Evolutionary conservation across 768 basidiomycete species (phyloP).

Genomic region (Naganishia friedmannii): DNA sequence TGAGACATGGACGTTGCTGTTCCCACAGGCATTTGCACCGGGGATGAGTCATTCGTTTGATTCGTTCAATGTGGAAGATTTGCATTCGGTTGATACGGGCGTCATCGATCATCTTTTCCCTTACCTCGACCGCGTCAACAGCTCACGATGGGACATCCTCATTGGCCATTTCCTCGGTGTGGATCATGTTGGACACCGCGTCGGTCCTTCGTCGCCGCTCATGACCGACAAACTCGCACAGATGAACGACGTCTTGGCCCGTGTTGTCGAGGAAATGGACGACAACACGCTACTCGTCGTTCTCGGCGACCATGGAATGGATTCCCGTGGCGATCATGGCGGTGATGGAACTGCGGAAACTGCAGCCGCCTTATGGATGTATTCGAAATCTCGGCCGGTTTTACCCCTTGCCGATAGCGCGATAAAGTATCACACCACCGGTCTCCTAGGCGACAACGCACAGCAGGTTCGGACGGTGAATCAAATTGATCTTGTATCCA

Average conservation of each 20-base stretch:
- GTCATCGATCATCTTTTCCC: constrained; percentile 81
- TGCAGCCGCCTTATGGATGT: constrained; percentile 83
- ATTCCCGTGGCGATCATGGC: constrained; percentile 87
- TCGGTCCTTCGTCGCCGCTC: constrained; percentile 80
- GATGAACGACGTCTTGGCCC: constrained; percentile 74
- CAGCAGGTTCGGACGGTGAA: constrained; percentile 57
- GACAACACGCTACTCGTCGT: constrained; percentile 88
- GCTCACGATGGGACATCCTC: constrained; percentile 72
- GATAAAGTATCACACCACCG: background rate
- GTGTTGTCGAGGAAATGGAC: constrained; percentile 66
- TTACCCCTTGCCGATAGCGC: background rate
- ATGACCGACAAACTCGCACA: constrained; percentile 83
- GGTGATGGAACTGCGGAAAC: constrained; percentile 85
- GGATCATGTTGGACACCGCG: constrained; percentile 91
- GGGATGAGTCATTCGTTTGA: constrained; percentile 82
- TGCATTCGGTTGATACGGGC: constrained; percentile 91
- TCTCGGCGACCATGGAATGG: constrained; percentile 97
- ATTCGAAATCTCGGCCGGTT: constrained; percentile 67
- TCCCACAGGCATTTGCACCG: constrained; percentile 68
- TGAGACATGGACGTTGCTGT: constrained; percentile 92
- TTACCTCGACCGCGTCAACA: constrained; percentile 56
- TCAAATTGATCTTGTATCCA: constrained; percentile 90
- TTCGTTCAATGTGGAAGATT: constrained; percentile 97
- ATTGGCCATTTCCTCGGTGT: constrained; percentile 93
- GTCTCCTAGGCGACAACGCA: background rate